Conservation (phyloP, 345 rosid species). For the Salix caprea region DNA sequence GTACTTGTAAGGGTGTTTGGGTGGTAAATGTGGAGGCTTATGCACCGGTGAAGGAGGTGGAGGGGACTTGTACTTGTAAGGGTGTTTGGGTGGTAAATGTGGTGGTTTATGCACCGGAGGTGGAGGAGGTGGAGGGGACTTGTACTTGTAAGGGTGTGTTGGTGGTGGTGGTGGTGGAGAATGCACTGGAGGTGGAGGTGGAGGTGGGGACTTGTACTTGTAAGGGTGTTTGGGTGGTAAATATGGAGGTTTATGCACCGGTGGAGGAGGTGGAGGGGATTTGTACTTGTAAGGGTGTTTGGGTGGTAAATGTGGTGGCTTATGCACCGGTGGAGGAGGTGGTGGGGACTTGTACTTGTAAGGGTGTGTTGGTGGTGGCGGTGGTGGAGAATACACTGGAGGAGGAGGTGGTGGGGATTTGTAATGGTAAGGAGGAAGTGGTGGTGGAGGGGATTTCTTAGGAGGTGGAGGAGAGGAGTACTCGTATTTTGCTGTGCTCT, state of each 20-base stretch:
- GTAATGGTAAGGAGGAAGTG: constrained; percentile 26
- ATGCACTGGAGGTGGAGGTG: too few species aligned
- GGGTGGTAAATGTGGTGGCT: too few species aligned
- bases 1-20: neutral
- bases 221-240: too few species aligned
- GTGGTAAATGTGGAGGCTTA: neutral
- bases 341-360: constrained; percentile 8
- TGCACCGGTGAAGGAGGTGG: neutral
- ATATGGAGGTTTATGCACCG: too few species aligned
- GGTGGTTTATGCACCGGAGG: too few species aligned
- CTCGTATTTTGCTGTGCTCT: constrained; percentile 37
- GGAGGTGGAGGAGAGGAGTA: constrained; percentile 42
- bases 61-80: constrained; percentile 10
- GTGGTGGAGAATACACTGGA: neutral
- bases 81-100: neutral
- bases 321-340: neutral
- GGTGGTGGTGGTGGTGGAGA: too few species aligned
- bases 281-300: too few species aligned
- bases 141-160: too few species aligned
- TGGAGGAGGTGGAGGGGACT: too few species aligned
- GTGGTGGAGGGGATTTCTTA: constrained; percentile 18
- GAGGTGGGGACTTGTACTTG: too few species aligned
- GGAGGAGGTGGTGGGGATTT: constrained; percentile 14
- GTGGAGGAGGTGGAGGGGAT: too few species aligned
- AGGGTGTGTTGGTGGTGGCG: neutral